Base-by-base conservation (phyloP, 75 land plant genomes). In the Adiantum capillusveneris region DNA sequence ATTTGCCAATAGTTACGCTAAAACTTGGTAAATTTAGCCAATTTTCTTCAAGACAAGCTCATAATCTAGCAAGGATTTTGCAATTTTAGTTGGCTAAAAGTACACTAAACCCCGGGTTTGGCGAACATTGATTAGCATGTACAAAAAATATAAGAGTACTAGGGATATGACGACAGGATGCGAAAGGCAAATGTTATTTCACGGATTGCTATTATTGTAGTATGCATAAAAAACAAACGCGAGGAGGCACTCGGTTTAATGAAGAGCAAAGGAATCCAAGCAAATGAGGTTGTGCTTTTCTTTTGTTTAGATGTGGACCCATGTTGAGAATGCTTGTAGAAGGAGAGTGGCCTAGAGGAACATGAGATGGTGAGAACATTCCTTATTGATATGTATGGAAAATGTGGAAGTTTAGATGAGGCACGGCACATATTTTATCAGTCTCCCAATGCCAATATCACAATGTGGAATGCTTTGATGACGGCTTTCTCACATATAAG, bases 181-280 rank as follows among this genome's bases (percentile, higher is more conserved):
- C 71, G 25, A 7, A 66, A 58, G 60, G 68, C 74, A 34, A 72
- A 80, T 57, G 84, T 75, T 0, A 65, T 84, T 31, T 31, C 84
- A 27, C 80, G 83, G 83, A 80, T 77, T 44, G 77, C 72, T 0
- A 54, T 84, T 57, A 56, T 84, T 43, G 67, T 75, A 0, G 80
- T 75, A 79, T 77, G 66, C 58, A 63, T 64, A 0, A 67, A 58
- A 29, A 71, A 56, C 2, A 61, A 53, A 0, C 62, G 60, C 22
- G 20, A 1, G 0, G 70, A 74, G 11, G 80, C 78, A 0, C 19
- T 80, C 0, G 11, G 0, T 53, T 52, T 56, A 13, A 77, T 84
- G 84, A 46, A 77, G 72, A 57, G 26, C 29, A 34, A 31, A 24
- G 78, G 80, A 16, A 53, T 77, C 11, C 64, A 34, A 44, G 75